Evolutionary conservation across 306 rosid species (phyloP).

Genomic region (Sicyos baderoa): DNA sequence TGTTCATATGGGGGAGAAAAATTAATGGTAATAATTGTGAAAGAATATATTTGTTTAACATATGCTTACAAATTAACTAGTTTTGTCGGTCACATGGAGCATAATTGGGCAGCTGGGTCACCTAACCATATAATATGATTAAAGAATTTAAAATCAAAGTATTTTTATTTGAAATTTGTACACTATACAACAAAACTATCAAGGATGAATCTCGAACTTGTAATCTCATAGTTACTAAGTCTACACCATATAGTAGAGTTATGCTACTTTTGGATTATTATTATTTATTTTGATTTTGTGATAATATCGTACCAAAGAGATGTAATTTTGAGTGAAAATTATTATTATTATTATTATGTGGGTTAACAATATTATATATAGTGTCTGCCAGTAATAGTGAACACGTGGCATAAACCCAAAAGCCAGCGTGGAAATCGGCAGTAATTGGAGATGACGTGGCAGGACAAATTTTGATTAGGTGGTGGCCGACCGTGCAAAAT

Average conservation of each 20-base stretch:
- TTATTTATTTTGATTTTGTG: no score
- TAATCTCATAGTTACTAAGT: no score
- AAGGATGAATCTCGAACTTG: neutral
- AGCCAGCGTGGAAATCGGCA: neutral
- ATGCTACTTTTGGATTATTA: no score
- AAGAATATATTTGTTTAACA: neutral
- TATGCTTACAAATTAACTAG: neutral
- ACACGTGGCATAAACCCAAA: neutral
- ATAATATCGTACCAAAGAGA: no score
- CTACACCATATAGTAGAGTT: no score
- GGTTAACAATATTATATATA: neutral
- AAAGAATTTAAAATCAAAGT: neutral
- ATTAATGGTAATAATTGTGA: neutral
- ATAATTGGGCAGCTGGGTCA: neutral
- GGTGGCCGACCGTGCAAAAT: neutral
- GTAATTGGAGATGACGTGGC: neutral
- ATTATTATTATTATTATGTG: no score
- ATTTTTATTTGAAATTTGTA: neutral
- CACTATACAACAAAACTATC: neutral
- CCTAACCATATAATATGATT: neutral
- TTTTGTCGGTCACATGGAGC: constrained; percentile 9
- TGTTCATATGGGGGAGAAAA: neutral
- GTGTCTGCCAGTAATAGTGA: neutral
- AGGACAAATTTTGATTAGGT: neutral
- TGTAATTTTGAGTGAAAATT: neutral